Evolutionary conservation across 1,139 yeast species (phyloP), one percentile per base, ranked within the genome.

Genomic region (Yamadazyma songkhlaensis): DNA sequence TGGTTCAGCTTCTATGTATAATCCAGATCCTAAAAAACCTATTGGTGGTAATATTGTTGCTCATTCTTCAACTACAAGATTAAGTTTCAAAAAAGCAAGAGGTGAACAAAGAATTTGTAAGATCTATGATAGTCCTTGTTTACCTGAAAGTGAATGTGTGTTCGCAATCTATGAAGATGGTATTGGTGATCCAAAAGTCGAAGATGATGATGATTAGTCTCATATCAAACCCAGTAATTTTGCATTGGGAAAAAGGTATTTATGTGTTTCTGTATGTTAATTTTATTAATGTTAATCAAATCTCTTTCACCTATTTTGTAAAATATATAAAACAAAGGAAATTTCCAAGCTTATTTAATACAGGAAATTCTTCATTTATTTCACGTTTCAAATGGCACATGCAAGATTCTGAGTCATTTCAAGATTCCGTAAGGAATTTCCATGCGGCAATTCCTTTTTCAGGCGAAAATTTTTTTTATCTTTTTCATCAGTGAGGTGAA

Each of bases 41-140:
- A 92, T 94, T 51, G 99, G 99, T 41, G 99, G 99, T 53, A 92
- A 94, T 55, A 92, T 94, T 51, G 84, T 94, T 62, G 98, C 98
- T 2, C 99, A 94, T 59, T 83, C 96, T 15, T 88, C 97, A 3
- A 92, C 97, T 8, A 92, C 98, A 1, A 76, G 97, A 51, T 74
- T 92, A 44, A 84, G 88, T 35, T 81, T 92, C 59, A 84, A 84
- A 55, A 92, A 92, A 67, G 97, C 96, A 32, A 78, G 85, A 49
- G 97, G 84, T 14, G 95, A 89, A 51, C 92, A 87, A 54, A 81
- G 98, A 68, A 83, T 88, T 29, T 92, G 97, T 65, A 89, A 88
- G 60, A 84, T 92, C 39, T 89, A 88, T 50, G 98, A 92, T 58
- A 86, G 96, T 44, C 98, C 96, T 2, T 89, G 97, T 58, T 70